Conservation (phyloP, 2,329 filamentous ascomycete species). For the Colletotrichum shisoi region DNA sequence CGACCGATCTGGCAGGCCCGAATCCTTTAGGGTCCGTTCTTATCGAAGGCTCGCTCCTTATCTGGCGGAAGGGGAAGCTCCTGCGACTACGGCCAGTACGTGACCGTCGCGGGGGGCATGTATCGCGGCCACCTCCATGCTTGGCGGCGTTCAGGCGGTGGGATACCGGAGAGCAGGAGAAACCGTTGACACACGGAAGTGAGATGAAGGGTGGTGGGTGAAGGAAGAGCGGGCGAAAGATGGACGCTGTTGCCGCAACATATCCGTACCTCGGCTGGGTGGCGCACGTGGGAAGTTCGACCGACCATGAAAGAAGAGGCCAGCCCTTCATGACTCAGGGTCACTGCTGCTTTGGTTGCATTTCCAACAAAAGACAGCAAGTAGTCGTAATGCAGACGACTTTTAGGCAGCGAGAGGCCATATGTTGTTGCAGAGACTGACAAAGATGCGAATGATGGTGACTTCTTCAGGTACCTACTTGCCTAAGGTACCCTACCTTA, state of each 20-base stretch:
- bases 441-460: not conserved
- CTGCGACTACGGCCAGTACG: not conserved
- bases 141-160: conserved; percentile 10
- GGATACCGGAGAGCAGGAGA: conserved; percentile 16
- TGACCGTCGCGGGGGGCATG: conserved; percentile 12
- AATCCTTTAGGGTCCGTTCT: conserved; percentile 10
- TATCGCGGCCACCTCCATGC: conserved; percentile 1
- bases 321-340: conserved; percentile 14
- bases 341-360: not conserved
- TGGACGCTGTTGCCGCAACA: not conserved
- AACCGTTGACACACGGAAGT: conserved; percentile 3
- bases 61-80: conserved; percentile 32
- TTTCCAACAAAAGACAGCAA: not conserved
- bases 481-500: too few relatives aligned
- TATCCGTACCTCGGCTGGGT: not conserved
- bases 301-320: not conserved
- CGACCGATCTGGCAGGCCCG: conserved; percentile 8
- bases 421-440: conserved; percentile 4
- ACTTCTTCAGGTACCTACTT: too few relatives aligned
- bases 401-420: not conserved
- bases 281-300: not conserved
- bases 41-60: conserved; percentile 28
- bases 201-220: conserved; percentile 12
- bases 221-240: not conserved
- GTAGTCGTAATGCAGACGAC: not conserved